These are phyloP conservation scores for Xerocomellus intermedius DNA, from an alignment of 768 basidiomycete species.

Conservation along the genomic window DNA sequence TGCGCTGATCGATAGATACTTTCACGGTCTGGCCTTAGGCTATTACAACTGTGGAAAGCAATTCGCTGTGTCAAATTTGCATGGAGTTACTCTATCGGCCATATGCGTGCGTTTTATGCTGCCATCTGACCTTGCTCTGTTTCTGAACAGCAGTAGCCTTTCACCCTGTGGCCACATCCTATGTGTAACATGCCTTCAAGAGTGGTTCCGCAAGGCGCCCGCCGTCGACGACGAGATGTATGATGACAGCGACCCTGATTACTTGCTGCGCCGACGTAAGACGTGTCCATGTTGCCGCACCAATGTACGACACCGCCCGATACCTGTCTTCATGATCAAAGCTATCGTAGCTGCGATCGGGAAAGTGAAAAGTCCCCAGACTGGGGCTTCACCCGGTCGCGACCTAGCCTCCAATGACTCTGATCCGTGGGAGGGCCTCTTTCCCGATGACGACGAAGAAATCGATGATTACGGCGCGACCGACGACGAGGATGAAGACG, in stretches of 20 bases:
- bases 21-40: constrained; percentile 36
- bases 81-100: constrained; percentile 67
- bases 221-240: constrained; percentile 44
- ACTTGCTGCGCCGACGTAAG: constrained; percentile 59
- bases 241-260: constrained; percentile 40
- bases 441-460: constrained; percentile 46
- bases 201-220: constrained; percentile 76
- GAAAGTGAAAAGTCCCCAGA: constrained; percentile 39
- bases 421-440: constrained; percentile 75
- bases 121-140: not conserved
- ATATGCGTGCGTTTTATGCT: constrained; percentile 51
- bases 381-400: constrained; percentile 18
- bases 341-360: constrained; percentile 49
- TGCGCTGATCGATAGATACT: not conserved
- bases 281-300: constrained; percentile 74
- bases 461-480: constrained; percentile 35
- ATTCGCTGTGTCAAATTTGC: constrained; percentile 74
- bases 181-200: constrained; percentile 69
- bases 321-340: constrained; percentile 69
- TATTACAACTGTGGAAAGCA: constrained; percentile 53
- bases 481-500: constrained; percentile 24
- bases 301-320: constrained; percentile 53
- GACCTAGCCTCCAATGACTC: constrained; percentile 38
- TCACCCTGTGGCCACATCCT: constrained; percentile 78
- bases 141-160: constrained; percentile 41